A percentile compares a stretch with the other conserved stretches of the same genome.
phyloP scores from a whole-genome alignment of 306 rosid genomes.

The Prosopis cineraria region DNA sequence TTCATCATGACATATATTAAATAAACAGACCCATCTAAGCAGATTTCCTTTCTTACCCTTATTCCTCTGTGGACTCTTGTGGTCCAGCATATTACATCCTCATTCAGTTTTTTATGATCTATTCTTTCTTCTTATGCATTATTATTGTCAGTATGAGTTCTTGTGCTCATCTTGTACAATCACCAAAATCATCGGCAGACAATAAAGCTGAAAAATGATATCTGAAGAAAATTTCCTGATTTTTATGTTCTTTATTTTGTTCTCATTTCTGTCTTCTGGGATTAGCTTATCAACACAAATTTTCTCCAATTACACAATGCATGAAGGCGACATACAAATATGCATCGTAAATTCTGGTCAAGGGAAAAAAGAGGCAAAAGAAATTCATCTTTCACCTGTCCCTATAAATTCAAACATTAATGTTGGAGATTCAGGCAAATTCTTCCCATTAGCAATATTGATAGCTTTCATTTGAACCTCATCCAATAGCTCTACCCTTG shows the following conservation, averaged over 20 bases:
- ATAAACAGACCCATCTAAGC: slow-evolving; percentile 3
- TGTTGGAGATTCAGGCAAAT: slow-evolving; percentile 75
- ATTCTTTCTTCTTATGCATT: slow-evolving; percentile 14
- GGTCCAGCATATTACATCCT: neutral
- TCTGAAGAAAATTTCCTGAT: slow-evolving; percentile 1
- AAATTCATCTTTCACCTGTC: slow-evolving; percentile 60
- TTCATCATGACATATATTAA: neutral
- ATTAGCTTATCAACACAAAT: slow-evolving; percentile 17
- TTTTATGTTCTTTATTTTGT: neutral
- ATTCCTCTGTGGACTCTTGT: neutral
- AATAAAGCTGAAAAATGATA: neutral
- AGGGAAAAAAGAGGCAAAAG: slow-evolving; percentile 7
- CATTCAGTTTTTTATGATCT: neutral
- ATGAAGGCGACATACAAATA: slow-evolving; percentile 7
- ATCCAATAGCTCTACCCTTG: slow-evolving; percentile 93
- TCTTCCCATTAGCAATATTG: slow-evolving; percentile 90
- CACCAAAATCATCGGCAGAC: slow-evolving; percentile 13
- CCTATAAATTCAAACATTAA: slow-evolving; percentile 93
- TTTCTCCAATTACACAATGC: slow-evolving; percentile 25
- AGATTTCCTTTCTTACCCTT: slow-evolving; percentile 6
- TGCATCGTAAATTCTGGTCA: slow-evolving; percentile 19
- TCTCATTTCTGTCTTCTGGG: neutral
- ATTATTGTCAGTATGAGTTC: neutral
- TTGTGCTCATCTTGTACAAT: neutral
- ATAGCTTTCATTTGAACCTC: slow-evolving; percentile 95